Base-by-base conservation (phyloP, 2,329 filamentous ascomycete genomes). In the Arthrobotrys sphaeroides region DNA sequence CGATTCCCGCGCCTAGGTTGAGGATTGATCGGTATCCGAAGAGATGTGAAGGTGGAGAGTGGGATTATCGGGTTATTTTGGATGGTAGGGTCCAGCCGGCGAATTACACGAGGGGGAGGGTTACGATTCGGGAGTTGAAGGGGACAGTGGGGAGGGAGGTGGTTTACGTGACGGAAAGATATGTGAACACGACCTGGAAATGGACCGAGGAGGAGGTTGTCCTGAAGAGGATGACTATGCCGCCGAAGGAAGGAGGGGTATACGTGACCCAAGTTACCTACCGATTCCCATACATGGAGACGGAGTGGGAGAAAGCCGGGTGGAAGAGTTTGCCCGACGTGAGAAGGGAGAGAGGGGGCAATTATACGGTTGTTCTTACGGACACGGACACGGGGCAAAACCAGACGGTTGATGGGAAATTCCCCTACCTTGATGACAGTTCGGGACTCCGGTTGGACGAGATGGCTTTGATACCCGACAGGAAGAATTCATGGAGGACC, bases 401-500 rank as follows among this genome's bases (percentile, higher is more conserved):
- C 7, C 51, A 38, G 20, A 47, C 24, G 13, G 26, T 75, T 7
- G n/a, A 20, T 1, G 73, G 73, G 4, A 43, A 26, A 20, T 76
- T 76, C n/a, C 73, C 73, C 7, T 76, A 76, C 18, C 33, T 76
- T 18, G 60, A 65, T 9, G 73, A 72, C 20, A 18, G 40, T 5
- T 33, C 26, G 2, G 73, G 73, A 10, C 28, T 76, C 12, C 47
- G 73, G 10, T 26, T 76, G n/a, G 59, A 69, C 20, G 59, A 49
- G 38, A 20, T 70, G 26, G 73, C 5, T 13, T 28, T 76, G 38
- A 69, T 70, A 40, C 73, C 73, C 2, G 73, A 76, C 55, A 45
- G 66, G 2, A 33, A 22, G 20, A 59, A 65, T 16, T 64, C 57
- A 12, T 76, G 66, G 65, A 64, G 73, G 59, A 16, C 65, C 1